A percentile compares a stretch with the other conserved stretches of the same genome.
phyloP scores from a whole-genome alignment of 441 rosid species.

The Viola pubescens region DNA sequence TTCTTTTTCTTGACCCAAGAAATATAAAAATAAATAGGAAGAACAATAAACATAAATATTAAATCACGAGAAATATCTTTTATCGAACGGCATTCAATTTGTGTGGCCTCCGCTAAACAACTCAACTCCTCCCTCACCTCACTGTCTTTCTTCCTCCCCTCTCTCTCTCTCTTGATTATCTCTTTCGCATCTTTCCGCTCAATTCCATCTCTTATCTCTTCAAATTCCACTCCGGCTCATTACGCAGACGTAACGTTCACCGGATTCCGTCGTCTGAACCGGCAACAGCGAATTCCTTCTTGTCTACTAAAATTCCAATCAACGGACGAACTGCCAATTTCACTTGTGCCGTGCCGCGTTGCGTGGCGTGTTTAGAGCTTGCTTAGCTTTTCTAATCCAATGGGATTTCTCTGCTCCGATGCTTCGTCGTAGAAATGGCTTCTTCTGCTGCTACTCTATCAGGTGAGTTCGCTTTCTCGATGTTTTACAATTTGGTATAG shows the following conservation, averaged over 20 bases:
- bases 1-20: no score
- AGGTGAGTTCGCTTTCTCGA: constrained; percentile 29
- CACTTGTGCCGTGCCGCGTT: background rate
- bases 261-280: background rate
- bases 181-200: constrained; percentile 29
- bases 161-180: constrained; percentile 44
- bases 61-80: constrained; percentile 25
- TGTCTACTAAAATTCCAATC: constrained; percentile 20
- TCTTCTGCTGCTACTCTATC: constrained; percentile 74
- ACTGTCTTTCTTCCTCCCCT: constrained; percentile 30
- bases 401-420: constrained; percentile 31
- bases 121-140: constrained; percentile 21
- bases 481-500: background rate
- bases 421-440: constrained; percentile 45
- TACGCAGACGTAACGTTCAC: constrained; percentile 11
- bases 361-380: constrained; percentile 10
- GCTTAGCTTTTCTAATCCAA: constrained; percentile 36
- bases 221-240: constrained; percentile 15
- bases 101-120: constrained; percentile 44
- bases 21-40: no score
- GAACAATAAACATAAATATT: background rate
- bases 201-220: constrained; percentile 30
- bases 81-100: constrained; percentile 35
- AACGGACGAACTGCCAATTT: constrained; percentile 13
- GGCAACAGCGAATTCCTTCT: constrained; percentile 9